Evolutionary conservation across 805 yeast species (phyloP).

Genomic region (Candida cerambycidarum): DNA sequence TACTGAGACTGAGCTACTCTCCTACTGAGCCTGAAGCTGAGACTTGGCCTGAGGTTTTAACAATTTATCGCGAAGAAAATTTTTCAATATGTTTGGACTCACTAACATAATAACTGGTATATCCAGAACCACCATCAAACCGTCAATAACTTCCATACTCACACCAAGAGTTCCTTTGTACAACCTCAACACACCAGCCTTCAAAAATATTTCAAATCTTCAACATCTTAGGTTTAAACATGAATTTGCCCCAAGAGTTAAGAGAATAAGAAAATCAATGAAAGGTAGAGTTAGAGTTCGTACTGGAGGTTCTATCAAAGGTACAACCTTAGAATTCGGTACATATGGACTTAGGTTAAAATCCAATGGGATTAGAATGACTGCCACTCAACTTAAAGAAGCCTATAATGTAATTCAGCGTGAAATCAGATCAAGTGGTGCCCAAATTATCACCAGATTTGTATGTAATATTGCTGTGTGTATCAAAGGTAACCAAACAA

Average conservation of each 20-base stretch:
- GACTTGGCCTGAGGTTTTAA: background rate
- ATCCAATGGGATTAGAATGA: slow-evolving; percentile 81
- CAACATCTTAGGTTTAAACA: slow-evolving; percentile 50
- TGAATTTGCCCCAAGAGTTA: slow-evolving; percentile 77
- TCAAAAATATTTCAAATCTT: background rate
- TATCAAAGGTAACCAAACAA: slow-evolving; percentile 95
- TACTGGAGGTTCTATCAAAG: slow-evolving; percentile 91
- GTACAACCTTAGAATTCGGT: slow-evolving; percentile 80
- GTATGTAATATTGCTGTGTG: slow-evolving; percentile 88
- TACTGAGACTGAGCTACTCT: too few species aligned
- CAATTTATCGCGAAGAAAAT: background rate
- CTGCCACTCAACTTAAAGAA: slow-evolving; percentile 85
- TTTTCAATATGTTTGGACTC: slow-evolving; percentile 5
- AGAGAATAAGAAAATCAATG: slow-evolving; percentile 69
- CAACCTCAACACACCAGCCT: background rate
- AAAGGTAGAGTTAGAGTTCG: slow-evolving; percentile 95
- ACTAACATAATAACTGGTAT: slow-evolving; percentile 2
- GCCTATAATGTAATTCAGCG: slow-evolving; percentile 87
- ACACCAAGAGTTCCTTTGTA: background rate
- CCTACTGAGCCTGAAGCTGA: too few species aligned
- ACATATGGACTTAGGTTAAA: slow-evolving; percentile 82
- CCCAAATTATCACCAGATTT: slow-evolving; percentile 75
- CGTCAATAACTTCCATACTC: background rate
- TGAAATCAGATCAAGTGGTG: slow-evolving; percentile 75
- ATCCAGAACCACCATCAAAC: background rate